Base-by-base conservation (phyloP, 306 rosid genomes). In the Luffa acutangula region DNA sequence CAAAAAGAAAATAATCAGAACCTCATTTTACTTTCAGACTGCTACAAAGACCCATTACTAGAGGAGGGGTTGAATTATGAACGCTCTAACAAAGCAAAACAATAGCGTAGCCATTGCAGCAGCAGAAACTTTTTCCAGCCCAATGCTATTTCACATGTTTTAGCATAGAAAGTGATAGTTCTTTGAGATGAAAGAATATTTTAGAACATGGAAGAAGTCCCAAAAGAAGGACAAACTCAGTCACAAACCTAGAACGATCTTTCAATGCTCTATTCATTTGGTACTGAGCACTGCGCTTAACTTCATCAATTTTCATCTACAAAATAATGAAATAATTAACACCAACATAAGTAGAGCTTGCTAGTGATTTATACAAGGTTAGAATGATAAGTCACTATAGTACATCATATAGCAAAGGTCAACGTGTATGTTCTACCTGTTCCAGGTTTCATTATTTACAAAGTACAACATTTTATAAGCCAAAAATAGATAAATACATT, bases 271-370 rank as follows among this genome's bases (percentile, higher is more conserved):
- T 90, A 79, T 85, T 95, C 89, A 95, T 93, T 85, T 95, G 97
- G 75, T 93, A 91, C 84, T 95, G 99, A 66, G 97, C 99, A 87
- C 91, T 90, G 78, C 97, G 99, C 90, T 88, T 95, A 81, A 95
- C 92, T 84, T 86, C 99, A 85, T 91, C 93, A 78, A 95, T 89
- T 64, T 91, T 95, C 91, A 81, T 86, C 98, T 95, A 83, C 71
- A 80, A 88, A 69, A 88, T 74, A 87, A 80, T 53, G 69, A 63
- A 66, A 83, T 77, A 48, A 78, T 83, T 12, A 83, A 70, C 52
- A 82, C 39, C 18, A 78, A 34, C 71, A 71, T 21, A 60, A 39
- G 64, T 18, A 76, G 41, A 74, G 9, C 80, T 59, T 74, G 71
- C 39, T 63, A 53, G 75, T 34, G 21, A 62, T 49, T 73, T 20